Conservation (phyloP, 495 filamentous ascomycete species). For the Neurospora sp. region DNA sequence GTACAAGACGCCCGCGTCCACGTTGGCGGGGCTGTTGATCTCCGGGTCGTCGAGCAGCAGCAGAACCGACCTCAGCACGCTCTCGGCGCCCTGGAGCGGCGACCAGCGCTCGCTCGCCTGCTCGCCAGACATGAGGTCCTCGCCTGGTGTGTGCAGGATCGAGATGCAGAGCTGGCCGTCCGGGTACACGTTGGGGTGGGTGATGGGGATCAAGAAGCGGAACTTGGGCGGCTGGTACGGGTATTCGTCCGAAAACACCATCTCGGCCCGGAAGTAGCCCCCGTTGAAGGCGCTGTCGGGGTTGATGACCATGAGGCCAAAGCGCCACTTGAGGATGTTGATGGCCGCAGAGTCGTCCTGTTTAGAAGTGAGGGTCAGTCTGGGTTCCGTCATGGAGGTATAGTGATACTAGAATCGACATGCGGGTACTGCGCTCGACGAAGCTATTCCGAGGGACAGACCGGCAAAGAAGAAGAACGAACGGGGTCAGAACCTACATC, state of each 20-base stretch:
- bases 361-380: constrained; percentile 4
- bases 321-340: constrained; percentile 75
- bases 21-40: constrained; percentile 85
- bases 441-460: not conserved
- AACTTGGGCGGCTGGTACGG: constrained; percentile 90
- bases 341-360: constrained; percentile 50
- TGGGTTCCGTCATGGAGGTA: not conserved
- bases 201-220: constrained; percentile 65
- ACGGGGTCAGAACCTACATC: constrained; percentile 16
- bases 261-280: constrained; percentile 81
- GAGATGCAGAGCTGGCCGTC: constrained; percentile 93
- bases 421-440: not conserved
- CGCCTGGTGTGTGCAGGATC: constrained; percentile 85
- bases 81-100: constrained; percentile 84
- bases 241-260: constrained; percentile 84
- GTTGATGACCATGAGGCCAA: constrained; percentile 88
- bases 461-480: not conserved
- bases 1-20: constrained; percentile 82
- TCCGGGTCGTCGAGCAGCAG: constrained; percentile 93
- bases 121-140: constrained; percentile 88
- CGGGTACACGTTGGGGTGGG: constrained; percentile 88
- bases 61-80: constrained; percentile 83
- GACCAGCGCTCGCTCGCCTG: constrained; percentile 83
- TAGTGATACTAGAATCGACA: not conserved
- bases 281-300: constrained; percentile 83